phyloP scores from a whole-genome alignment of 2,329 filamentous ascomycete species.

The Cercospora citrullina region DNA sequence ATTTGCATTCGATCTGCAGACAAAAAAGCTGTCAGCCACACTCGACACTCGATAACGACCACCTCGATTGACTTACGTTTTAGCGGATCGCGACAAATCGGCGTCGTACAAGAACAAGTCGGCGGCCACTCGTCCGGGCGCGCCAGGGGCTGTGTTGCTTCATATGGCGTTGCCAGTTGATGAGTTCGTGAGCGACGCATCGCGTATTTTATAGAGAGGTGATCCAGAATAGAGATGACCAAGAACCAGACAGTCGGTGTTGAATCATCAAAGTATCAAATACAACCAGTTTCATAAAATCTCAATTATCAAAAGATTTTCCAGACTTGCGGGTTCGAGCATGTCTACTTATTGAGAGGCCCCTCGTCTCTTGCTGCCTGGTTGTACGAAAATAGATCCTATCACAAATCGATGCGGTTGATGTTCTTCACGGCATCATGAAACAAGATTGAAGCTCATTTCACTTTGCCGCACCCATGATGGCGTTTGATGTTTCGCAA shows the following conservation, averaged over 20 bases:
- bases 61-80: background rate
- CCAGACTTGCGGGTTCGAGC: background rate
- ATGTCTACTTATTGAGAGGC: background rate
- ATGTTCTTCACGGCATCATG: background rate
- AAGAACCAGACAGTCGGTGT: background rate
- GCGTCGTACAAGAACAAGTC: background rate
- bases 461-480: background rate
- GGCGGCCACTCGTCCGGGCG: background rate
- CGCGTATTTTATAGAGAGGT: background rate
- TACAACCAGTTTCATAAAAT: background rate
- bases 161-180: background rate
- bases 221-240: background rate
- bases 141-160: background rate
- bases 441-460: background rate
- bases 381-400: background rate
- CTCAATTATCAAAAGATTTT: background rate
- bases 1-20: background rate
- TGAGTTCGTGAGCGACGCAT: background rate
- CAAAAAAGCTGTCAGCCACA: too few species aligned
- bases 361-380: background rate
- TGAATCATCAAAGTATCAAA: background rate
- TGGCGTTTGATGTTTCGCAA: background rate
- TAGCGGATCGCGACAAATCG: background rate
- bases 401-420: too few species aligned
- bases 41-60: too few species aligned